Evolutionary conservation across 305 asterid species (phyloP).

Genomic region (Fraxinus platypoda): DNA sequence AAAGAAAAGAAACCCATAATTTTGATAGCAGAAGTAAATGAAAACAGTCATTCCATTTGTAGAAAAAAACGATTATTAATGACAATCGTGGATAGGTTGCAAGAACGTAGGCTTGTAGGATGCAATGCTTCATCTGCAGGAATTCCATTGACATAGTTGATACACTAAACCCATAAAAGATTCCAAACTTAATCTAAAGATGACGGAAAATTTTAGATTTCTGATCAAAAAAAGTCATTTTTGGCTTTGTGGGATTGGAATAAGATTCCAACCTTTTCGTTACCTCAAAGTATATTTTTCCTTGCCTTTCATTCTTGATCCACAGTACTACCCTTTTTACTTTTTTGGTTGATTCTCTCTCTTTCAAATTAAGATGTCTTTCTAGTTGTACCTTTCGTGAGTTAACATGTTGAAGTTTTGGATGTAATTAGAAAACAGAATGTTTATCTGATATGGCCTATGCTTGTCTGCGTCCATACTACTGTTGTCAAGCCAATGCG

Average conservation of each 20-base stretch:
- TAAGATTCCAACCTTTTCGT: slow-evolving; percentile 51
- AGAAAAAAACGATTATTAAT: slow-evolving; percentile 12
- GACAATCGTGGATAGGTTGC: background rate
- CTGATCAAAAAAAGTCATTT: slow-evolving; percentile 9
- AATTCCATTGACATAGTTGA: slow-evolving; percentile 31
- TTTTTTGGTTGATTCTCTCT: slow-evolving; percentile 2
- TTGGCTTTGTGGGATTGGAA: slow-evolving; percentile 39
- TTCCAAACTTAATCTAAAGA: slow-evolving; percentile 54
- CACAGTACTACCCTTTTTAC: slow-evolving; percentile 3
- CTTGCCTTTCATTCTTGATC: slow-evolving; percentile 27
- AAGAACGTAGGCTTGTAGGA: background rate
- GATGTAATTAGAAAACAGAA: background rate
- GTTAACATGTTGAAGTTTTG: background rate
- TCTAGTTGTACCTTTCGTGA: background rate
- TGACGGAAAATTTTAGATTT: slow-evolving; percentile 30
- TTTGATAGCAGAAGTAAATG: slow-evolving; percentile 29
- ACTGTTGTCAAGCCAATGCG: background rate
- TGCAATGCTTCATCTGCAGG: slow-evolving; percentile 42
- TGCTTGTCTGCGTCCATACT: background rate
- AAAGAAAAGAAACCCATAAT: slow-evolving; percentile 33
- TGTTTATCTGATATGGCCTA: background rate
- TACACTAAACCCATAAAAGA: slow-evolving; percentile 26
- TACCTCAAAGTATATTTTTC: slow-evolving; percentile 42
- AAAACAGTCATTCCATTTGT: slow-evolving; percentile 32
- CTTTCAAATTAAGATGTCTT: background rate